phyloP scores from a whole-genome alignment of 2,329 filamentous ascomycete species.

The Rhinocladiella mackenziei region DNA sequence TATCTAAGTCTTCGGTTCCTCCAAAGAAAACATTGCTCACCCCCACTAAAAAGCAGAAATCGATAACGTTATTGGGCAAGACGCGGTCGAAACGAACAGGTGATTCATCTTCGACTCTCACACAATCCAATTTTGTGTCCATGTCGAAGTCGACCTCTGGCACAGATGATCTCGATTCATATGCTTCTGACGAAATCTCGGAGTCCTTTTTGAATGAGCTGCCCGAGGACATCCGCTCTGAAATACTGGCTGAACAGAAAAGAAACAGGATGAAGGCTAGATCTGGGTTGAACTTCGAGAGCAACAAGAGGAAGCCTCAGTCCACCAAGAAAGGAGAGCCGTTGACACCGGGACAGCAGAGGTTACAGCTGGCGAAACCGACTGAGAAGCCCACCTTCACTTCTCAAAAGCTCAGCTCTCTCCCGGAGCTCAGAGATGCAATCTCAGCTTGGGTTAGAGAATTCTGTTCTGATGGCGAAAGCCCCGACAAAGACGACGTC shows the following conservation, averaged over 20 bases:
- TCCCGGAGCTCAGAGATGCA: conserved; percentile 67
- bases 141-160: conserved; percentile 27
- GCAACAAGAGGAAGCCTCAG: conserved; percentile 30
- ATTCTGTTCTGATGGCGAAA: conserved; percentile 70
- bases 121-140: conserved; percentile 68
- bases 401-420: conserved; percentile 50
- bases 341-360: conserved; percentile 35
- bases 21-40: conserved; percentile 49
- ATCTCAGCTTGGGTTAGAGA: conserved; percentile 71
- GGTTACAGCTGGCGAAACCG: conserved; percentile 47
- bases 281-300: conserved; percentile 47
- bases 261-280: conserved; percentile 57
- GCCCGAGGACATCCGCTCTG: conserved; percentile 72
- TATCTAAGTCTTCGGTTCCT: conserved; percentile 36
- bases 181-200: conserved; percentile 49
- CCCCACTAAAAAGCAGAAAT: conserved; percentile 62
- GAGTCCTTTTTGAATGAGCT: conserved; percentile 74
- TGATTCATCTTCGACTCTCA: conserved; percentile 56
- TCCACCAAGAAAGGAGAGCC: conserved; percentile 18
- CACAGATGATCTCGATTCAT: conserved; percentile 25
- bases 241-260: conserved; percentile 72
- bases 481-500: conserved; percentile 76
- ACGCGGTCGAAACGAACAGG: conserved; percentile 50
- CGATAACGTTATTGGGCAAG: conserved; percentile 39
- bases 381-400: conserved; percentile 60